Evolutionary conservation across 2,329 filamentous ascomycete species (phyloP), one percentile per base, ranked within the genome.

Genomic region (Biscogniauxia mediterranea): DNA sequence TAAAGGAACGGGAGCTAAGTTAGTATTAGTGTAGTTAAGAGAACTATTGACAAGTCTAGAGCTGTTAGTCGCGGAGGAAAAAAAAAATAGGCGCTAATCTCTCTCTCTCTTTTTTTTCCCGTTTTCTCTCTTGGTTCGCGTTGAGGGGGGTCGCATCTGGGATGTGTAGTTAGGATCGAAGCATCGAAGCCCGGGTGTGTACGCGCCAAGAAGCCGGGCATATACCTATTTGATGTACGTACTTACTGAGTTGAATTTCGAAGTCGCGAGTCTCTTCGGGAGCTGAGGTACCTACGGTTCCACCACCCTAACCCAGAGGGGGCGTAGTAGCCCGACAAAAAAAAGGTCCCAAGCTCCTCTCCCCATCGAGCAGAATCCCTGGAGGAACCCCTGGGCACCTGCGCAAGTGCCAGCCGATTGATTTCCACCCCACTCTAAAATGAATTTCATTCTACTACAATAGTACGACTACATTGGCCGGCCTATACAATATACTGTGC

Each of bases 61-160:
- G 38, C 15, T 17, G 15, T 46, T 46, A 46, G 38, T 46, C 13
- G 38, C 15, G 17, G 13, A 46, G 38, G 17, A 46, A 46, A 46
- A 46, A 46, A n/a, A 46, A n/a, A 46, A 46, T 17, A 46, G 20
- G 20, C 51, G 20, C 51, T 52, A 21, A 28, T 38, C 26, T 17
- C 26, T 54, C 38, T 54, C 38, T 54, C n/a, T 54, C n/a, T 54
- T 38, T 38, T 54, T 19, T n/a, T 54, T 54, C n/a, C n/a, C 25
- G 5, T 54, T 26, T n/a, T 25, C 25, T 26, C 17, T 54, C 23
- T 54, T 25, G 52, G 15, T 23, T 46, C 38, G 38, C 38, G 38
- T 46, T 46, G 38, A 46, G 38, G 38, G 38, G 23, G 17, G n/a
- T n/a, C 3, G 20, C 23, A 19, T 26, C 20, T 17, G 13, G 51